Percentiles rank a stretch among this genome's conserved stretches.
phyloP scores from a whole-genome alignment of 2,329 filamentous ascomycete genomes.

The Erysiphe pulchra region DNA sequence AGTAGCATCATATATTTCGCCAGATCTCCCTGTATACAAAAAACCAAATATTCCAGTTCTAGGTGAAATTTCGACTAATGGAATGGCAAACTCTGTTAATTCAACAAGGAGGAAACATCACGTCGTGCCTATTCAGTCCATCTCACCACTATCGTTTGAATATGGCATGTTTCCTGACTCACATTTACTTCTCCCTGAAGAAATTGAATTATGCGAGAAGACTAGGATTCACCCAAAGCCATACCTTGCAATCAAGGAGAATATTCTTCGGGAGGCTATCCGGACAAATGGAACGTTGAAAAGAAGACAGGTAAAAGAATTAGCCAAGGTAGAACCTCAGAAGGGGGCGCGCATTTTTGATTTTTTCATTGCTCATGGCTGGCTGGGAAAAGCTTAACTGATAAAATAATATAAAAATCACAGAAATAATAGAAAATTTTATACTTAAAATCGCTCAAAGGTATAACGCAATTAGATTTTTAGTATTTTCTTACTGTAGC shows the following conservation, averaged over 20 bases:
- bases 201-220: conserved; percentile 63
- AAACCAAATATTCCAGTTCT: conserved; percentile 1
- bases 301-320: conserved; percentile 78
- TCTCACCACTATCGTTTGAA: conserved; percentile 18
- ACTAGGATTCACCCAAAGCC: conserved; percentile 78
- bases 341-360: conserved; percentile 78
- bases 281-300: conserved; percentile 72
- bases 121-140: conserved; percentile 20
- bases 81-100: conserved; percentile 17
- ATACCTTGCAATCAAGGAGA: conserved; percentile 83
- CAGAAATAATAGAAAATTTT: too few relatives aligned
- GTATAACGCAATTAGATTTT: too few relatives aligned
- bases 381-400: conserved; percentile 62
- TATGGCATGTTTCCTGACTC: conserved; percentile 45
- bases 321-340: conserved; percentile 58
- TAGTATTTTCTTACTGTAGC: too few relatives aligned
- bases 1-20: conserved; percentile 50
- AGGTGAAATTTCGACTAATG: conserved; percentile 19
- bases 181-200: conserved; percentile 64
- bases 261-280: conserved; percentile 70
- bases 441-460: too few relatives aligned
- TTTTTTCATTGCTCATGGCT: conserved; percentile 80
- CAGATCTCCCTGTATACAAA: conserved; percentile 43
- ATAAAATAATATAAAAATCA: not conserved
- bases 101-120: conserved; percentile 24